Base-by-base conservation (phyloP, 1,284 basidiomycete species). In the Farysia itapuensis region DNA sequence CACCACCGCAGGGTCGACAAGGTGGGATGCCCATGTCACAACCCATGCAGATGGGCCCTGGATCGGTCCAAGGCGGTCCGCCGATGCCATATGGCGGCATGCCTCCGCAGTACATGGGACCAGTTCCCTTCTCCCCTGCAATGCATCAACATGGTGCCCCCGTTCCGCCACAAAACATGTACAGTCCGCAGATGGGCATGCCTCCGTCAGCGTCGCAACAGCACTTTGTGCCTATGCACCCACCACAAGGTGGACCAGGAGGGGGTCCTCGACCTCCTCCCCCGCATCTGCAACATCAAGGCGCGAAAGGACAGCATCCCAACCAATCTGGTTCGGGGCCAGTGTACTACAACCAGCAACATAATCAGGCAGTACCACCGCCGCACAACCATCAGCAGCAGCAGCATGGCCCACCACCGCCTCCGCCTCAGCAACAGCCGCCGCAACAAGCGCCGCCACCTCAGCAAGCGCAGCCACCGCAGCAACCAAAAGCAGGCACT, bases 181-280 rank as follows among this genome's bases (percentile, higher is more conserved):
- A 71, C 42, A 67, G 64, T 19, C 68, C 68, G 28, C 68, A 67
- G 39, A 69, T 71, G 63, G 64, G 45, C 23, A 58, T 61, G 18
- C 54, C 57, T 18, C 43, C 54, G 1, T 49, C 48, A 14, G 22
- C 43, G 11, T 41, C 34, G 18, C 46, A 46, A 39, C 61, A 58
- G n/a, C n/a, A n/a, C n/a, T 58, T 47, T 24, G 49, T 53, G 42
- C 54, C 60, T 3, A 64, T 64, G 53, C 13, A 13, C 18, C 60
- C 54, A n/a, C 54, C 54, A 23, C 54, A 49, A 1, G 50, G 53
- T 23, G 35, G 52, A 5, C 46, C 40, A 5, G n/a, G n/a, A n/a
- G n/a, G n/a, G n/a, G 60, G 60, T 16, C 53, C 60, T 24, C 40
- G 57, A 16, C 57, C 46, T 14, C 57, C 57, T 29, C 57, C 57